Evolutionary conservation across 202 grass and related monocot genomes (phyloP).

Genomic region (Setaria viridis): DNA sequence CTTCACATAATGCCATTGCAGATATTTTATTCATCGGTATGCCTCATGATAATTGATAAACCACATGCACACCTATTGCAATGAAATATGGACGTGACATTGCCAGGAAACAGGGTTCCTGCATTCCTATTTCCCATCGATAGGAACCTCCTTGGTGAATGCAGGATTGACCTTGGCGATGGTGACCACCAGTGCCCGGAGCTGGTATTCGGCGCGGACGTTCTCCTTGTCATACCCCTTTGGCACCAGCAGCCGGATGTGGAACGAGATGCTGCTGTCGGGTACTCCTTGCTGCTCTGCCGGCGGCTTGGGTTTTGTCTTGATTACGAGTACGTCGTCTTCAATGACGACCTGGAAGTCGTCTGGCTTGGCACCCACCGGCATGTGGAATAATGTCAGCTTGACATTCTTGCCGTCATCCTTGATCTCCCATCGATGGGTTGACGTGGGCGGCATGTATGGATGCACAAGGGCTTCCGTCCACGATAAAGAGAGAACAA

Average conservation of each 20-base stretch:
- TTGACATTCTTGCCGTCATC: not conserved
- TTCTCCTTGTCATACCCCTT: constrained; percentile 3
- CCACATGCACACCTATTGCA: not conserved
- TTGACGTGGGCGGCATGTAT: not conserved
- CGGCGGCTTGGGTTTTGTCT: not conserved
- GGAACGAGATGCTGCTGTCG: not conserved
- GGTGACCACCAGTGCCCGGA: constrained; percentile 8
- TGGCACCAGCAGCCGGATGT: constrained; percentile 22
- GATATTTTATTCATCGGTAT: not conserved
- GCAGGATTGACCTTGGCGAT: constrained; percentile 3
- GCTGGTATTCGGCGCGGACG: not conserved
- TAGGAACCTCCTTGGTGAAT: constrained; percentile 10
- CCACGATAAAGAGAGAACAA: not conserved
- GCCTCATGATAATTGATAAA: not conserved
- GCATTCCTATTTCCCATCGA: not conserved
- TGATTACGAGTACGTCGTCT: constrained; percentile 25
- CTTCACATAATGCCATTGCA: not conserved
- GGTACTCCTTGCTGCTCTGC: not conserved
- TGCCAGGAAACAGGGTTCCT: not conserved
- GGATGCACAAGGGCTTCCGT: constrained; percentile 26
- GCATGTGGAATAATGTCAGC: constrained; percentile 22
- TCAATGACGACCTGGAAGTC: constrained; percentile 25
- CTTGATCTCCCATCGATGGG: constrained; percentile 11
- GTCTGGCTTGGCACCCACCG: not conserved
- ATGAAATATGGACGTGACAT: not conserved